Evolutionary conservation across 352 stramenopile genomes (phyloP), one percentile per base, ranked within the genome.

Genomic region (Pythium monospermum): DNA sequence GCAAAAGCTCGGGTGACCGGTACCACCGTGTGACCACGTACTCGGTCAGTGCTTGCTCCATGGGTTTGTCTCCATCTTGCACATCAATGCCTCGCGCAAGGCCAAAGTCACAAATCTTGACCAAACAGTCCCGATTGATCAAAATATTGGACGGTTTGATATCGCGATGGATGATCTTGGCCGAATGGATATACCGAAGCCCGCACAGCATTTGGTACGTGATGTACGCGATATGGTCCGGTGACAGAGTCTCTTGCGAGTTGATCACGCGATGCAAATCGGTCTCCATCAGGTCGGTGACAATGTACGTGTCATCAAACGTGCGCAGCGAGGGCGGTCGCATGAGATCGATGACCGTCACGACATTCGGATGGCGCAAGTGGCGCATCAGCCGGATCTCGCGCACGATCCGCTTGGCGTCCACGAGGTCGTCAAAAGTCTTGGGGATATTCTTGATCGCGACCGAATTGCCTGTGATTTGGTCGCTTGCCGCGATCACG

Each of bases 141-240:
- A 98, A 74, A 33, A 99, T 66, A 68, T 99, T 99, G 16, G 93
- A 96, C 43, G 95, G 96, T 61, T 99, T 99, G 22, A 99, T 88
- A 63, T 99, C 96, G 6, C 83, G 76, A 35, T 94, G 84, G 42
- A 94, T 68, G 52, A 95, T 82, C 38, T 85, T 62, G n/a, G 79
- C 81, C n/a, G 78, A 90, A 67, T 95, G 84, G 38, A 94, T 86
- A 66, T 91, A 94, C 21, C 73, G 70, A 21, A 95, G 57, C 11
- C 68, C 84, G 49, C 73, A 87, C 7, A 93, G 65, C 51, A 95
- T 57, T 55, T 95, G 82, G 62, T 92, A 95, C 55, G 76, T 81
- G 39, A 95, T 77, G 40, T 88, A 94, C 22, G 76, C 77, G 37
- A 91, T 82, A 60, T 94, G 83, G 40, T 91, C 80, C 19, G 66